These are phyloP conservation scores for Dictyophora rubrovolvata DNA, from an alignment of 768 basidiomycete species.

Conservation along the genomic window DNA sequence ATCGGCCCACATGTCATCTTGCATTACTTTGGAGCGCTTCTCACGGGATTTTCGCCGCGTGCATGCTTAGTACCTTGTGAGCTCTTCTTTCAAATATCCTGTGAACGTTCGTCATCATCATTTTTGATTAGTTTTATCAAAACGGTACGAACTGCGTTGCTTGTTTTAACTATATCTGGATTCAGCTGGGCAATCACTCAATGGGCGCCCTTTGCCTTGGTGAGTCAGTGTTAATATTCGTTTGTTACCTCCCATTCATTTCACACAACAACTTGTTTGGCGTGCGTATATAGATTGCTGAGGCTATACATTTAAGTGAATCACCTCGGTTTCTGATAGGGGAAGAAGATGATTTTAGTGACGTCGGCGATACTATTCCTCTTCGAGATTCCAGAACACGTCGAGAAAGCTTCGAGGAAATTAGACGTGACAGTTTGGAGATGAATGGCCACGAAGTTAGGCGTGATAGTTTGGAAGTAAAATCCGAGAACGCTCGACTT, in stretches of 20 bases:
- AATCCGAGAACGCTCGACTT: constrained; percentile 17
- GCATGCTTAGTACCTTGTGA: constrained; percentile 80
- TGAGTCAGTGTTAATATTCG: constrained; percentile 25
- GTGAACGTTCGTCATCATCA: not conserved
- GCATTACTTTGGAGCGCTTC: constrained; percentile 69
- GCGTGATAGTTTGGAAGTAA: not conserved
- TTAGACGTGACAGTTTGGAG: not conserved
- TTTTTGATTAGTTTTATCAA: constrained; percentile 49
- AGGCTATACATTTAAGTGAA: constrained; percentile 9
- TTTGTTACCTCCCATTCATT: not conserved
- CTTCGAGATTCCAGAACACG: constrained; percentile 29
- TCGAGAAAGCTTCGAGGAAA: constrained; percentile 8
- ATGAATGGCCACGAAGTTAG: not conserved
- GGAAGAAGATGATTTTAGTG: constrained; percentile 5
- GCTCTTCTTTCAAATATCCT: constrained; percentile 22
- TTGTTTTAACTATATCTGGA: constrained; percentile 69
- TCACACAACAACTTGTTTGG: not conserved
- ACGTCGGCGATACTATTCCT: constrained; percentile 23
- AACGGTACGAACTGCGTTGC: constrained; percentile 58
- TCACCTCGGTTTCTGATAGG: constrained; percentile 1
- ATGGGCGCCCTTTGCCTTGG: constrained; percentile 90
- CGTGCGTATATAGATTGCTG: constrained; percentile 12
- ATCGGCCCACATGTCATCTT: constrained; percentile 28
- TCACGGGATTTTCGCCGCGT: constrained; percentile 60
- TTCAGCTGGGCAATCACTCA: constrained; percentile 89